Evolutionary conservation across 768 basidiomycete species (phyloP), one percentile per base, ranked within the genome.

Genomic region (Neoboletus subvelutipes): DNA sequence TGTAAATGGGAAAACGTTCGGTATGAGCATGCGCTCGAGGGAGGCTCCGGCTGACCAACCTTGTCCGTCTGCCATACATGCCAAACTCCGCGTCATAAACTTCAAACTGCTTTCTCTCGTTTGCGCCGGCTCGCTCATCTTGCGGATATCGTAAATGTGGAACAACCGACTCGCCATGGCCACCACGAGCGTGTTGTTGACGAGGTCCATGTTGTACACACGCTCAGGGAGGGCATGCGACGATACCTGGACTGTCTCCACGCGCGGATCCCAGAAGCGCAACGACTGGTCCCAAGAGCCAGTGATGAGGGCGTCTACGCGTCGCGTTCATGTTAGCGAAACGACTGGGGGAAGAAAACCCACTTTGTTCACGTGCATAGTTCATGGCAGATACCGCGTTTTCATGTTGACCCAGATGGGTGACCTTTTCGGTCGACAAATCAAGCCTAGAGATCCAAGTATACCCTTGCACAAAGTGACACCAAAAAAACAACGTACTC

Each of bases 261-360:
- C 78, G 36, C 90, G 83, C 0, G 88, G 83, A 66, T 98, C 94
- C 88, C 92, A 97, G 66, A 94, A 83, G 12, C 88, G 88, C 26
- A 98, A 67, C 0, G 92, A 88, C 47, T 87, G 84, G 69, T 98
- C 95, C 94, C 94, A 98, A 17, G 94, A 94, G 12, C 90, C 93
- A 0, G 92, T 88, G 45, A 98, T 80, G 26, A 98, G 77, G 1
- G 75, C 59, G 64, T 90, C 92, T 94, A 63, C 5, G 48, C 12
- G 39, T 22, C 45, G 24, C 45, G 40, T 47, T 9, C 48, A 1
- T 2, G n/a, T 10, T 28, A 18, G 45, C 45, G 11, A 49, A 12
- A 34, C 42, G 9, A 10, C 33, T 22, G 4, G n/a, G 11, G 54
- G 41, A 33, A 36, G 3, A 17, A 43, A 11, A 77, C 84, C 28